Conservation (phyloP, 805 yeast species). For the Starmerella floricola region DNA sequence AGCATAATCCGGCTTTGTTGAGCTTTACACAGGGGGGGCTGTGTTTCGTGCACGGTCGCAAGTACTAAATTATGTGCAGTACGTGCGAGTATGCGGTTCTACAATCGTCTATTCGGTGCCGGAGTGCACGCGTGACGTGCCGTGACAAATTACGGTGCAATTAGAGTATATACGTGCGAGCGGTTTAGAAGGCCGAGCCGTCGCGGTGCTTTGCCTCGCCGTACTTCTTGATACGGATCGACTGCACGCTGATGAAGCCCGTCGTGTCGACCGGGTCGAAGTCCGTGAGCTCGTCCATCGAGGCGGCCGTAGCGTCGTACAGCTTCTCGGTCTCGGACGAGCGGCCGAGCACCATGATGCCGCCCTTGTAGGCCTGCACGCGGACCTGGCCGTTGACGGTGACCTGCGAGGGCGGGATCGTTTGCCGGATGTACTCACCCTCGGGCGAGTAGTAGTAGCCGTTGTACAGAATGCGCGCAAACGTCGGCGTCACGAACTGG, state of each 20-base stretch:
- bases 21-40: too few species aligned
- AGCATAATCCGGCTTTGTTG: too few species aligned
- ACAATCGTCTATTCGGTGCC: too few species aligned
- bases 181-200: slow-evolving; percentile 34
- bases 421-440: slow-evolving; percentile 78
- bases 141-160: neutral
- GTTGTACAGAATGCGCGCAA: slow-evolving; percentile 83
- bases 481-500: slow-evolving; percentile 83
- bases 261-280: slow-evolving; percentile 94
- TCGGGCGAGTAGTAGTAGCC: slow-evolving; percentile 98
- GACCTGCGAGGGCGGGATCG: slow-evolving; percentile 79
- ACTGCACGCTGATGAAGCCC: slow-evolving; percentile 96
- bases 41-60: too few species aligned
- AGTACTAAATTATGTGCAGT: too few species aligned
- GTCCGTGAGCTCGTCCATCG: slow-evolving; percentile 98
- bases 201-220: slow-evolving; percentile 89
- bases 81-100: too few species aligned
- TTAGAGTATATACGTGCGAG: neutral
- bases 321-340: slow-evolving; percentile 90
- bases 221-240: slow-evolving; percentile 95
- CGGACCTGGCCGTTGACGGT: slow-evolving; percentile 96
- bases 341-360: slow-evolving; percentile 76
- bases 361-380: slow-evolving; percentile 87
- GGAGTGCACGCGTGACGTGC: neutral
- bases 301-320: slow-evolving; percentile 94